Conservation (phyloP, 2,329 filamentous ascomycete genomes). For the Huntiella bhutanensis region DNA sequence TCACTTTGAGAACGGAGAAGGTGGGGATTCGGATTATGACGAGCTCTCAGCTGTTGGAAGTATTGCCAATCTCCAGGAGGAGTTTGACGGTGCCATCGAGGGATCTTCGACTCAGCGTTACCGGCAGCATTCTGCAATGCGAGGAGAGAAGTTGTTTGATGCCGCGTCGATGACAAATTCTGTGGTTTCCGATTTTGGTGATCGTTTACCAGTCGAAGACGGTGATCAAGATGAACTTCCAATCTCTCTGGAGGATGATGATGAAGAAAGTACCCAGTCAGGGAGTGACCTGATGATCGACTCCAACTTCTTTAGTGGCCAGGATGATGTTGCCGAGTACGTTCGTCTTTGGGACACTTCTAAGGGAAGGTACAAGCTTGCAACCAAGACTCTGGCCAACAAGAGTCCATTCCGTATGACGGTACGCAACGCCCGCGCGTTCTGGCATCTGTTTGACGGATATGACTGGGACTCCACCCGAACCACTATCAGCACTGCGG, state of each 20-base stretch:
- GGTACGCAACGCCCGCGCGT: constrained; percentile 74
- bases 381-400: constrained; percentile 39
- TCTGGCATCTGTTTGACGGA: constrained; percentile 95
- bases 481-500: constrained; percentile 68
- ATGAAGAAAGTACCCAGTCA: constrained; percentile 19
- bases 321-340: constrained; percentile 40
- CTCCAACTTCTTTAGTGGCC: constrained; percentile 57
- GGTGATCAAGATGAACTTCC: no score
- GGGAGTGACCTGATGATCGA: constrained; percentile 51
- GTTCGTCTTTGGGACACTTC: constrained; percentile 66
- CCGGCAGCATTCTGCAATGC: neutral
- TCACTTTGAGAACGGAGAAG: constrained; percentile 30
- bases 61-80: constrained; percentile 16
- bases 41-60: constrained; percentile 8
- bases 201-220: no score
- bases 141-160: constrained; percentile 28
- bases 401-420: constrained; percentile 57
- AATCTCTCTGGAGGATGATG: neutral
- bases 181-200: neutral
- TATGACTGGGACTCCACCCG: constrained; percentile 90
- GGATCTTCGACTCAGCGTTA: neutral
- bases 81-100: neutral
- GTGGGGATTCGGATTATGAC: constrained; percentile 19
- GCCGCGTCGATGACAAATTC: constrained; percentile 18
- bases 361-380: constrained; percentile 53